Evolutionary conservation across 208 protist species (phyloP), one percentile per base, ranked within the genome.

Genomic region (Tetramitus jugosus): DNA sequence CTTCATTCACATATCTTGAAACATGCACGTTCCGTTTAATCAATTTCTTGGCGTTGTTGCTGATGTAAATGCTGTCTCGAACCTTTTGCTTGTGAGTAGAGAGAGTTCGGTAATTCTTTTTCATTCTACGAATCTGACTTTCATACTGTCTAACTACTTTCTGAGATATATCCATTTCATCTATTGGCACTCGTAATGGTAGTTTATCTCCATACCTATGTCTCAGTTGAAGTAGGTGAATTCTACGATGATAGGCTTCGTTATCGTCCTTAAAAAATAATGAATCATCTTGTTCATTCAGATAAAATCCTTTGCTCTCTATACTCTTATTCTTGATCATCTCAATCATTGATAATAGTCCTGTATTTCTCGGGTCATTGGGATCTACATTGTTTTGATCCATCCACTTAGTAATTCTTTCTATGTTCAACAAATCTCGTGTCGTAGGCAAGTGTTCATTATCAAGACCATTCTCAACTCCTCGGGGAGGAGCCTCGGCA

Each of bases 361-460:
- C 65, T 33, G 65, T 71, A 33, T 71, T 71, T 42, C 65, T 42
- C 49, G 65, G 65, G 31, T 71, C 39, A 49, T 71, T 71, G 1
- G 65, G 65, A 49, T 71, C 65, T 23, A 71, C 49, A n/a, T n/a
- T n/a, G n/a, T n/a, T n/a, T n/a, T n/a, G n/a, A n/a, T n/a, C n/a
- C n/a, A n/a, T n/a, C n/a, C n/a, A n/a, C n/a, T n/a, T n/a, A n/a
- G n/a, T n/a, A n/a, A n/a, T n/a, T n/a, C n/a, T n/a, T n/a, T n/a
- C n/a, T n/a, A n/a, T n/a, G n/a, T n/a, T n/a, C n/a, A n/a, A n/a
- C 49, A 56, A 56, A 56, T 56, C 49, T 26, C 20, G 49, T 26
- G 40, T 49, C 29, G 14, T 42, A 37, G 43, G 65, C 26, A 33
- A 35, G n/a, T 23, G 49, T 71, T 40, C 40, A 71, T 33, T 8